Evolutionary conservation across 2,329 filamentous ascomycete species (phyloP).

Genomic region (Sporothrix sp.): DNA sequence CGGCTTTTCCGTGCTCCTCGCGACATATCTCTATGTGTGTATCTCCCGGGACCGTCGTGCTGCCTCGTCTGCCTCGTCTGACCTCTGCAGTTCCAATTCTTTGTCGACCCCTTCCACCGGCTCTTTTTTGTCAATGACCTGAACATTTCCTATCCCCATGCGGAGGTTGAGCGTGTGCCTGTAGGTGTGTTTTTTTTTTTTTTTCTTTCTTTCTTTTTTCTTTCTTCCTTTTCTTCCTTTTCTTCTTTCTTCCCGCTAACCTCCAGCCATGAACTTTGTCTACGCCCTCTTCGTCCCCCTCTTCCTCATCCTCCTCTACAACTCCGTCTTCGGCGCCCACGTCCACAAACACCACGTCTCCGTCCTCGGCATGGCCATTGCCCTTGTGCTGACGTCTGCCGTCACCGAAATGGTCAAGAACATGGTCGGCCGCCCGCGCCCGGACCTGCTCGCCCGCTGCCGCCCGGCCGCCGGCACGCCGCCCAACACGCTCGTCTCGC

Average conservation of each 20-base stretch:
- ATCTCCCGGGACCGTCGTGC: too few relatives aligned
- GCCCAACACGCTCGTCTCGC: conserved; percentile 45
- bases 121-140: conserved; percentile 87
- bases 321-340: conserved; percentile 50
- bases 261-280: conserved; percentile 59
- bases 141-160: conserved; percentile 77
- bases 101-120: conserved; percentile 80
- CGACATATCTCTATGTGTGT: conserved; percentile 57
- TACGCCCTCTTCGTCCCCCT: conserved; percentile 70
- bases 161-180: conserved; percentile 71
- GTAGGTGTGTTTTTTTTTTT: conserved; percentile 45
- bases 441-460: conserved; percentile 61
- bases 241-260: neutral
- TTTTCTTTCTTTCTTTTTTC: neutral
- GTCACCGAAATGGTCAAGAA: conserved; percentile 91
- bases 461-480: conserved; percentile 50
- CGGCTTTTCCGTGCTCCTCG: conserved; percentile 61
- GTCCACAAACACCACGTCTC: conserved; percentile 78
- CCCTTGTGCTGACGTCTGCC: conserved; percentile 66
- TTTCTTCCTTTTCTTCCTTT: neutral
- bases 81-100: conserved; percentile 52
- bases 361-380: conserved; percentile 68
- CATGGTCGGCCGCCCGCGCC: conserved; percentile 59
- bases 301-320: conserved; percentile 54
- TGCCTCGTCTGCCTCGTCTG: too few relatives aligned